Evolutionary conservation across 495 filamentous ascomycete species (phyloP).

Genomic region (Aspergillus bridgeri): DNA sequence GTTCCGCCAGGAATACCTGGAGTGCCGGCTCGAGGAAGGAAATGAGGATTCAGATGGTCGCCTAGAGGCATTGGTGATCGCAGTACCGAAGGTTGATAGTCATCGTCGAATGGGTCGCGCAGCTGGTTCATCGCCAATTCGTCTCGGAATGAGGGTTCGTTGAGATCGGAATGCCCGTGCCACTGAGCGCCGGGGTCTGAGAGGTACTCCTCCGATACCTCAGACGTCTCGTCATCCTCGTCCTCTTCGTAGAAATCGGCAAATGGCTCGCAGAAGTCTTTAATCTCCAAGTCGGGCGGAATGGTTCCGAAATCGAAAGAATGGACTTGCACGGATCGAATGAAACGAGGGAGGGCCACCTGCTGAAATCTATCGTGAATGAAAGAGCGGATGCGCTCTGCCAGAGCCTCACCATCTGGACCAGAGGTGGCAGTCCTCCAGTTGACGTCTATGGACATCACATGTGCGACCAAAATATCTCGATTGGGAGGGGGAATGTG

Average conservation of each 20-base stretch:
- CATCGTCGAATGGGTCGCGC: conserved; percentile 26
- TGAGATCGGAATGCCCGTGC: conserved; percentile 26
- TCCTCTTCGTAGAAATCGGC: conserved; percentile 96
- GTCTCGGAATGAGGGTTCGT: conserved; percentile 34
- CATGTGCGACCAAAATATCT: conserved; percentile 28
- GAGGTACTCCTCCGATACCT: conserved; percentile 38
- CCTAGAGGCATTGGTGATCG: conserved; percentile 34
- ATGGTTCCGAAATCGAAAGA: conserved; percentile 88
- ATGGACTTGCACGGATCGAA: conserved; percentile 91
- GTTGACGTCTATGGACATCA: conserved; percentile 96
- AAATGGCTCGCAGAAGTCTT: conserved; percentile 93
- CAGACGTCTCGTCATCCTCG: conserved; percentile 47
- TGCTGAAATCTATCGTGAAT: conserved; percentile 94
- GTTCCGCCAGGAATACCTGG: conserved; percentile 81
- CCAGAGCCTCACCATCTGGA: conserved; percentile 76
- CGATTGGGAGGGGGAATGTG: not conserved
- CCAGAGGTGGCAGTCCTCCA: conserved; percentile 92
- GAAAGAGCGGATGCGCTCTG: conserved; percentile 83
- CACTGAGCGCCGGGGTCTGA: conserved; percentile 25
- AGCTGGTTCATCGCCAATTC: conserved; percentile 28
- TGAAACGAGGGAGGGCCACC: conserved; percentile 86
- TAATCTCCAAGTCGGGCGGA: conserved; percentile 81
- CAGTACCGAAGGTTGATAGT: conserved; percentile 31
- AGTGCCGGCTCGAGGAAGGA: conserved; percentile 61
- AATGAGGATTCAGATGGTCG: conserved; percentile 59